phyloP scores from a whole-genome alignment of 352 stramenopile genomes.

The Phytophthora foliorum region DNA sequence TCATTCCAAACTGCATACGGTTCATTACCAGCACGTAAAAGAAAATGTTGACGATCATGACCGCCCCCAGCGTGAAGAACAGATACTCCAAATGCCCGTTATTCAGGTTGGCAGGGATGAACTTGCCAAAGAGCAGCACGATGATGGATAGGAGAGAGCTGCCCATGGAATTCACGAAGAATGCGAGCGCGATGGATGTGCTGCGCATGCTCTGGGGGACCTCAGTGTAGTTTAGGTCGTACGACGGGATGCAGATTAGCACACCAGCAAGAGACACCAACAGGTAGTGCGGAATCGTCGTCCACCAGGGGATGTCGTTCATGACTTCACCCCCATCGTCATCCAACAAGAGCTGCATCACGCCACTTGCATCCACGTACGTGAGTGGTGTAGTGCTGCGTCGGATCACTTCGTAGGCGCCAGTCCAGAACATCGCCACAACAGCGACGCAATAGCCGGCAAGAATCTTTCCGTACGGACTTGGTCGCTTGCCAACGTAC shows the following conservation, averaged over 20 bases:
- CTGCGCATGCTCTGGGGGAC: constrained; percentile 35
- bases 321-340: constrained; percentile 30
- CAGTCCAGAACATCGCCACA: constrained; percentile 49
- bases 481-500: constrained; percentile 41
- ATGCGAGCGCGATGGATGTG: constrained; percentile 42
- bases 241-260: constrained; percentile 40
- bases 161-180: constrained; percentile 57
- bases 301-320: constrained; percentile 35
- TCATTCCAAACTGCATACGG: neutral
- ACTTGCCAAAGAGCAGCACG: constrained; percentile 40
- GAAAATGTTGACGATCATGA: neutral
- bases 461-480: constrained; percentile 44
- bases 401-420: constrained; percentile 40
- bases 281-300: constrained; percentile 51
- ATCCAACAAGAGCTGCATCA: constrained; percentile 27
- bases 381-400: constrained; percentile 23
- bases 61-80: neutral
- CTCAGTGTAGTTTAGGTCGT: constrained; percentile 13
- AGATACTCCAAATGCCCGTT: too few species aligned
- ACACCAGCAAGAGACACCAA: constrained; percentile 46
- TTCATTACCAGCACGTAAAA: neutral
- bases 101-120: constrained; percentile 24
- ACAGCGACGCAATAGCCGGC: constrained; percentile 42
- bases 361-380: constrained; percentile 17
- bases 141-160: constrained; percentile 1